Evolutionary conservation across 2,329 filamentous ascomycete species (phyloP).

Genomic region (Ophiostoma ips): DNA sequence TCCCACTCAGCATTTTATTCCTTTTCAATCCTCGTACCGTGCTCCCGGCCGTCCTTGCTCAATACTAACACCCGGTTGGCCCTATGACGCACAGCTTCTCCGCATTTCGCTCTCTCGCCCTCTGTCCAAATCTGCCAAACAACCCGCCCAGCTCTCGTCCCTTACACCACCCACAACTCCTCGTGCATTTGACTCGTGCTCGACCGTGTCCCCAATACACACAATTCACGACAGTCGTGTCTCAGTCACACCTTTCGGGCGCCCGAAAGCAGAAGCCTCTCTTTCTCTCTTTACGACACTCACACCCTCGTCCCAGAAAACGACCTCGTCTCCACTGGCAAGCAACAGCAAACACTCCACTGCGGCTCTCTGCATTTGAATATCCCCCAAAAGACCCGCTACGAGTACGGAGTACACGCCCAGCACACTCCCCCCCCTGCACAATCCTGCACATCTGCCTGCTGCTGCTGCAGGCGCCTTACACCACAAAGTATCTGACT

Average conservation of each 20-base stretch:
- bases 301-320: constrained; percentile 2
- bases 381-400: too few relatives aligned
- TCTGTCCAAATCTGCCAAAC: background rate
- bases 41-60: background rate
- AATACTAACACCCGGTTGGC: background rate
- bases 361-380: constrained; percentile 5
- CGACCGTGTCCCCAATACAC: background rate
- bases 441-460: too few relatives aligned
- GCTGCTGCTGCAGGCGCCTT: too few relatives aligned
- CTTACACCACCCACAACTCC: background rate
- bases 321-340: constrained; percentile 3
- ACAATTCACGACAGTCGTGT: background rate
- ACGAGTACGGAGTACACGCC: too few relatives aligned
- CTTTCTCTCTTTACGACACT: too few relatives aligned
- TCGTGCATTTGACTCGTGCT: constrained; percentile 1
- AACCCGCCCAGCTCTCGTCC: background rate
- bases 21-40: background rate
- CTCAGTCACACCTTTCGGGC: background rate
- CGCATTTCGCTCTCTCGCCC: background rate
- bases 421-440: background rate
- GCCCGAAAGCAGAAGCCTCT: background rate
- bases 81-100: too few relatives aligned
- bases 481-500: background rate
- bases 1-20: background rate
- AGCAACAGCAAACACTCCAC: constrained; percentile 2